A percentile compares a stretch with the other conserved stretches of the same genome.
These are phyloP conservation scores for Mycena vulgaris DNA, from an alignment of 768 basidiomycete species.

Conservation along the genomic window DNA sequence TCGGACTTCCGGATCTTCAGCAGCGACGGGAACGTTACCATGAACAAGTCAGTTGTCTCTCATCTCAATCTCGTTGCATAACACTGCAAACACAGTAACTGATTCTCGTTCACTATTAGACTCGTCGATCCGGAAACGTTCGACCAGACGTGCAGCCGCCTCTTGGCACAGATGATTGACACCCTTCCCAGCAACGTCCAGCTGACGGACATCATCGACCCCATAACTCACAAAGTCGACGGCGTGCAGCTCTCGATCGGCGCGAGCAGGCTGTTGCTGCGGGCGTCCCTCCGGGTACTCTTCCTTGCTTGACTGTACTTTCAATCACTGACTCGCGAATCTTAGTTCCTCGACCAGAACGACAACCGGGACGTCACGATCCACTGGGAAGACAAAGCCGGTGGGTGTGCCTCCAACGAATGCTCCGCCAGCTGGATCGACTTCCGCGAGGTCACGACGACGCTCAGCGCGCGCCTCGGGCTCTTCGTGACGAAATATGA, in stretches of 20 bases:
- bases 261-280: neutral
- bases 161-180: conserved; percentile 64
- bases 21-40: conserved; percentile 58
- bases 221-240: conserved; percentile 59
- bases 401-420: conserved; percentile 14
- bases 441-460: conserved; percentile 56
- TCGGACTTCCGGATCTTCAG: conserved; percentile 61
- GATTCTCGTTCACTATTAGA: conserved; percentile 41
- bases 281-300: conserved; percentile 18
- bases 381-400: conserved; percentile 42
- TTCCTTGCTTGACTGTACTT: conserved; percentile 16
- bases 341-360: conserved; percentile 51
- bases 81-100: conserved; percentile 6
- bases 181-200: conserved; percentile 61
- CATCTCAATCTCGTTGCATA: conserved; percentile 19
- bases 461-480: conserved; percentile 48
- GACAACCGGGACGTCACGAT: conserved; percentile 45
- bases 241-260: conserved; percentile 48
- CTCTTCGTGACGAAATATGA: conserved; percentile 58
- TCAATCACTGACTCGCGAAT: conserved; percentile 19
- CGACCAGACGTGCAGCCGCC: conserved; percentile 53
- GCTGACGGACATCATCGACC: conserved; percentile 61
- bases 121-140: conserved; percentile 54
- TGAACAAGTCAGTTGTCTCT: conserved; percentile 50
- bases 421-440: conserved; percentile 45